Percentiles rank a stretch among this genome's conserved stretches.
Evolutionary conservation across 2,329 filamentous ascomycete genomes (phyloP).

Genomic region (Colletotrichum destructivum): DNA sequence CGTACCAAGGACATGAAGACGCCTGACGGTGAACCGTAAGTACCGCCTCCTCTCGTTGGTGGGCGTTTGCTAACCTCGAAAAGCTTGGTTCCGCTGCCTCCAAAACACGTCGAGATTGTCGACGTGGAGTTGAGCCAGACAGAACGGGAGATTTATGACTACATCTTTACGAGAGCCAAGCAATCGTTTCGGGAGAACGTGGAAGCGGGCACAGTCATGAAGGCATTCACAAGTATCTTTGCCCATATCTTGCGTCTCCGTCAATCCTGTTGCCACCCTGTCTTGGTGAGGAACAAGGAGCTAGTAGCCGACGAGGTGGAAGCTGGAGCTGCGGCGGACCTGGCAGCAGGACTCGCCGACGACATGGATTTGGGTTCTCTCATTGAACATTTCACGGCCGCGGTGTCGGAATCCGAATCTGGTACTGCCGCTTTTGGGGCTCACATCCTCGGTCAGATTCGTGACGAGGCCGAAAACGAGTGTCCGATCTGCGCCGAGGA

Average conservation of each 20-base stretch:
- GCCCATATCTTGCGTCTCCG: constrained; percentile 94
- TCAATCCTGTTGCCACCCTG: constrained; percentile 94
- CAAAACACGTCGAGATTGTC: constrained; percentile 87
- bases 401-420: constrained; percentile 70
- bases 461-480: constrained; percentile 88
- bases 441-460: constrained; percentile 90
- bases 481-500: constrained; percentile 97
- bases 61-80: background rate
- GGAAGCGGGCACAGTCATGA: constrained; percentile 92
- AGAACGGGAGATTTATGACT: constrained; percentile 92
- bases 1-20: constrained; percentile 99
- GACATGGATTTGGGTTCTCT: constrained; percentile 95
- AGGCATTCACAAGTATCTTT: constrained; percentile 97
- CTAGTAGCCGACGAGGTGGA: constrained; percentile 91
- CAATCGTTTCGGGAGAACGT: constrained; percentile 88
- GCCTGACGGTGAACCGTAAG: constrained; percentile 76
- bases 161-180: constrained; percentile 88
- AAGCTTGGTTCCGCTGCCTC: constrained; percentile 83
- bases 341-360: constrained; percentile 85
- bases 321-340: constrained; percentile 82
- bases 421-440: constrained; percentile 83
- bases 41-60: background rate
- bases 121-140: constrained; percentile 87
- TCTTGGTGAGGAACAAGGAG: constrained; percentile 87
- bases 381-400: constrained; percentile 85